These are phyloP conservation scores for Phaeophleospora eucalypticola DNA, from an alignment of 2,329 filamentous ascomycete species.

Conservation along the genomic window DNA sequence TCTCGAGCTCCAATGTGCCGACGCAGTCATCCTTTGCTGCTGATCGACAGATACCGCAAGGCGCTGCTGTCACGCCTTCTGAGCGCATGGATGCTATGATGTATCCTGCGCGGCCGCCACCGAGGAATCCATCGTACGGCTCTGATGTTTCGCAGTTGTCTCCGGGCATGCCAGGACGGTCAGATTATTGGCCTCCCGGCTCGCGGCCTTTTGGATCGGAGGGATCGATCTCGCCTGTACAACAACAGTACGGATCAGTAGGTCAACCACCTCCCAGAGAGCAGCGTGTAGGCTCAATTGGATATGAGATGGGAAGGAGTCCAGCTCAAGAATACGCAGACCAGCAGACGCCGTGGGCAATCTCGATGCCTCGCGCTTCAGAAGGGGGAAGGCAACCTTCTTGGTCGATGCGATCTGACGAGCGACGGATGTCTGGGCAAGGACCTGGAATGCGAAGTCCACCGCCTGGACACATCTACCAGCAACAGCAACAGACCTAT, in stretches of 20 bases:
- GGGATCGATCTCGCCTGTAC: conserved; percentile 15
- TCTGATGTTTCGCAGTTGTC: conserved; percentile 5
- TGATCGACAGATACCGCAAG: conserved; percentile 1
- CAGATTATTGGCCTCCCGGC: conserved; percentile 7
- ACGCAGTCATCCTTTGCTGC: not conserved
- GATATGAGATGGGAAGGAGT: conserved; percentile 20
- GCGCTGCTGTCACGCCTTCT: not conserved
- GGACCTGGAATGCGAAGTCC: not conserved
- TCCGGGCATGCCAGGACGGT: conserved; percentile 10
- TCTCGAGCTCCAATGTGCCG: conserved; percentile 5
- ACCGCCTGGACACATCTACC: no score
- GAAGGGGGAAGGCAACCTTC: not conserved
- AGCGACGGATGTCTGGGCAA: not conserved
- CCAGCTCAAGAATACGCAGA: conserved; percentile 25
- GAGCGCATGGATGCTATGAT: conserved; percentile 1
- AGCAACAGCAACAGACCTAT: not conserved
- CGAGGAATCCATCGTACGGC: not conserved
- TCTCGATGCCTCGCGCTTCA: conserved; percentile 16
- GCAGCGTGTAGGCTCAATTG: conserved; percentile 15
- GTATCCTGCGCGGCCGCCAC: not conserved
- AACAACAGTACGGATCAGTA: conserved; percentile 3
- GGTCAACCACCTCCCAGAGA: conserved; percentile 1
- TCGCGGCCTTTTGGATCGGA: conserved; percentile 13
- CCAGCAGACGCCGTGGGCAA: conserved; percentile 29
- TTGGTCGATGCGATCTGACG: not conserved